phyloP scores from a whole-genome alignment of 2,329 filamentous ascomycete genomes.

The Hypoxylon sp. region DNA sequence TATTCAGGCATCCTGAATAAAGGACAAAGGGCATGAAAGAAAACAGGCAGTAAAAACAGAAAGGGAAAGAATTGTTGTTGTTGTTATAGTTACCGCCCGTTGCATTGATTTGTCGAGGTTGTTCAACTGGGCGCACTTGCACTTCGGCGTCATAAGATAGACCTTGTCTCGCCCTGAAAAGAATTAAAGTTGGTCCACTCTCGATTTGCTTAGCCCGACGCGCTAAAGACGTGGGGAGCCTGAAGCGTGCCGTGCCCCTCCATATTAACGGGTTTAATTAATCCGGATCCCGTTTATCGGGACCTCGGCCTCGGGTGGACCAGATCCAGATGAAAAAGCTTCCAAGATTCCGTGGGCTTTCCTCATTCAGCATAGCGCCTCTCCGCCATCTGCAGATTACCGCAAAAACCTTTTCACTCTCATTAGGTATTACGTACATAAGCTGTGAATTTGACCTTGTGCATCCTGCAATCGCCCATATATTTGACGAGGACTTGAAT shows the following conservation, averaged over 20 bases:
- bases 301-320: too few relatives aligned
- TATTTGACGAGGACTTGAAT: neutral
- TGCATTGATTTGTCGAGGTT: neutral
- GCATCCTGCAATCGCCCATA: neutral
- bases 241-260: neutral
- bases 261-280: neutral
- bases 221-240: slow-evolving; percentile 11
- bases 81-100: neutral
- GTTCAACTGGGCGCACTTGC: neutral
- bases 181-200: slow-evolving; percentile 7
- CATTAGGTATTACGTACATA: slow-evolving; percentile 14
- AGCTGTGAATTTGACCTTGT: neutral
- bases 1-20: slow-evolving; percentile 3
- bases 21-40: neutral
- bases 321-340: neutral
- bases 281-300: neutral
- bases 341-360: neutral
- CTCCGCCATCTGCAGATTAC: neutral
- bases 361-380: neutral
- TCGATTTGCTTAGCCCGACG: slow-evolving; percentile 1
- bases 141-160: slow-evolving; percentile 8
- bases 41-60: neutral
- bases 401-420: neutral
- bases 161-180: slow-evolving; percentile 1
- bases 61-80: neutral